These are phyloP conservation scores for Phytopythium chamaehyphon DNA, from an alignment of 352 stramenopile species.

Conservation along the genomic window DNA sequence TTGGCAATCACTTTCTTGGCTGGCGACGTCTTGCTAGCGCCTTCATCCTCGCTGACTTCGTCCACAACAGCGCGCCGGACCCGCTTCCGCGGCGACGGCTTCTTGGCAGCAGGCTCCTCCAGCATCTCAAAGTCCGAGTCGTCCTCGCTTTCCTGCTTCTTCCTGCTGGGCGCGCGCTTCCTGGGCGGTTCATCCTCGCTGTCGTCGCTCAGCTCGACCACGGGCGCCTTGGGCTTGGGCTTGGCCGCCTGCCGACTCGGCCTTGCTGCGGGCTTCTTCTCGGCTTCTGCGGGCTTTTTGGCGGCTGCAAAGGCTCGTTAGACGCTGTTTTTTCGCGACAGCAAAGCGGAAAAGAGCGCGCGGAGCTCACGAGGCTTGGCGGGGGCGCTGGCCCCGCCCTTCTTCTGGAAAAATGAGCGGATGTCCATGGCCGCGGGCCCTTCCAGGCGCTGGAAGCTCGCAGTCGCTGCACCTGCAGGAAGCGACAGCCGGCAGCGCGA, in stretches of 20 bases:
- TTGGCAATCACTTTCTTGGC: slow-evolving; percentile 6
- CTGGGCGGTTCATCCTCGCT: slow-evolving; percentile 41
- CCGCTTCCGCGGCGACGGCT: slow-evolving; percentile 25
- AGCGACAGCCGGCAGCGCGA: too few relatives aligned
- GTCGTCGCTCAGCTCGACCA: slow-evolving; percentile 47
- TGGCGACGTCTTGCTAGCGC: slow-evolving; percentile 7
- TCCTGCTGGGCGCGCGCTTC: slow-evolving; percentile 19
- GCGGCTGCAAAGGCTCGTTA: background rate
- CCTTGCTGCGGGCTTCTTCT: slow-evolving; percentile 24
- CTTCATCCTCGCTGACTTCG: slow-evolving; percentile 24
- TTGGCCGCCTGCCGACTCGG: slow-evolving; percentile 22
- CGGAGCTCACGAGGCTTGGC: slow-evolving; percentile 9
- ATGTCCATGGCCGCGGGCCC: slow-evolving; percentile 69
- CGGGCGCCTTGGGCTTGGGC: slow-evolving; percentile 36
- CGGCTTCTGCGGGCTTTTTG: slow-evolving; percentile 20
- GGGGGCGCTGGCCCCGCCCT: slow-evolving; percentile 14
- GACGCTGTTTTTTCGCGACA: background rate
- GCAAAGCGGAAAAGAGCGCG: background rate
- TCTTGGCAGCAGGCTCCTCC: slow-evolving; percentile 1
- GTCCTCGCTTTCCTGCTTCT: slow-evolving; percentile 20
- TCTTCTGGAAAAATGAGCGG: slow-evolving; percentile 78
- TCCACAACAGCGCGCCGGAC: slow-evolving; percentile 18
- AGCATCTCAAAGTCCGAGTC: slow-evolving; percentile 42
- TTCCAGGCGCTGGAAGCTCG: too few relatives aligned
- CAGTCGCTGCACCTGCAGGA: too few relatives aligned